Base-by-base conservation (phyloP, 352 stramenopile species). In the Blastocystis sp. region DNA sequence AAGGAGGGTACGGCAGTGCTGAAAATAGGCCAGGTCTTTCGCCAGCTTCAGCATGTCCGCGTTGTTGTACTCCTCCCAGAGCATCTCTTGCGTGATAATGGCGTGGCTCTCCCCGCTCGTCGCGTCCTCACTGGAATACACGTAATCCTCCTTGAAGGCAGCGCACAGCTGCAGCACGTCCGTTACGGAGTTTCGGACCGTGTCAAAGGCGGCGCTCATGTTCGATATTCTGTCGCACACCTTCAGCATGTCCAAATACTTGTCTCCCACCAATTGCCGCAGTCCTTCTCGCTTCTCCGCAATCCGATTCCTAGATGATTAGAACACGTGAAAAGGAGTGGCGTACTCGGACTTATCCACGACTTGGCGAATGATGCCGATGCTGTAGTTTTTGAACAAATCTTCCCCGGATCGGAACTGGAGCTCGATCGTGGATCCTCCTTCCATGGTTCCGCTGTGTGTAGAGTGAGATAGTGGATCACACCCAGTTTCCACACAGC, bases 161-260 rank as follows among this genome's bases (percentile, higher is more conserved):
- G 2, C 38, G 56, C 71, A 81, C 14, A 81, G 28, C 71, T 81
- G 10, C 10, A 87, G 38, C 21, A 87, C n/a, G 34, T 11, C 43
- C 9, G 79, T 23, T 3, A 87, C 65, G 17, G 62, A 62, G 0
- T 41, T 10, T 1, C 19, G 28, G n/a, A 87, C 43, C n/a, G 10
- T 61, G 23, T 14, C 28, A 45, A 77, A 87, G 28, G 60, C 65
- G 1, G 23, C 5, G 41, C n/a, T 74, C 77, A 87, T 87, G 19
- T 79, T 14, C 1, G 34, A 38, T 21, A 87, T 87, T 21, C 40
- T 87, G 62, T 87, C 65, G 2, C 40, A 74, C n/a, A 77, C 62
- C 17, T 78, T n/a, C 2, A 87, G 65, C 77, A 87, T 87, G 21
- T 87, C 77, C 65, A 77, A 62, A 78, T 87, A 87, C 65, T 87